A percentile compares a stretch with the other conserved stretches of the same genome.
These are phyloP conservation scores for Ganoderma leucocontextum DNA, from an alignment of 1,284 basidiomycete genomes.

Conservation along the genomic window DNA sequence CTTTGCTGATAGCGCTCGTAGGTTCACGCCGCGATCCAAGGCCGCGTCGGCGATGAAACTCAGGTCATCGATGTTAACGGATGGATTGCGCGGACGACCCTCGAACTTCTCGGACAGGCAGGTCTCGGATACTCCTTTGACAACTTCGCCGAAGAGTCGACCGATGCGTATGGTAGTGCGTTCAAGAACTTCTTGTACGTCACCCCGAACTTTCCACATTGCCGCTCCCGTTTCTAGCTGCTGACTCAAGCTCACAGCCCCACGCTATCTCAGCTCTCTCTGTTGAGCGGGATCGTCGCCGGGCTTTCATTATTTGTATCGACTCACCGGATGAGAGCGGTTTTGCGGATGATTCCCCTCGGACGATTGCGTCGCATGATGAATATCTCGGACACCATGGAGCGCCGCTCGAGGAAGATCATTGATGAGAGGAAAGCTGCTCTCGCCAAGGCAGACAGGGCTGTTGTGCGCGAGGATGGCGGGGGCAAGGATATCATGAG, in stretches of 20 bases:
- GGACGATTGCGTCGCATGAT: constrained; percentile 10
- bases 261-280: constrained; percentile 5
- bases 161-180: constrained; percentile 39
- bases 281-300: constrained; percentile 16
- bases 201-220: not conserved
- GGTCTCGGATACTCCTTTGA: constrained; percentile 51
- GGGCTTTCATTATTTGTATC: constrained; percentile 22
- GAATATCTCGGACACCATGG: constrained; percentile 47
- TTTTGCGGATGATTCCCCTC: constrained; percentile 16
- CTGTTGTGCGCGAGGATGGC: constrained; percentile 35
- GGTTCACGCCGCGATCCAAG: constrained; percentile 35
- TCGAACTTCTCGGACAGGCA: constrained; percentile 51
- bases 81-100: constrained; percentile 46
- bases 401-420: constrained; percentile 48
- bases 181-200: constrained; percentile 36
- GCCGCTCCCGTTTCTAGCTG: not conserved
- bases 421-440: constrained; percentile 48
- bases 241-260: constrained; percentile 19
- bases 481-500: constrained; percentile 54
- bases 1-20: not conserved
- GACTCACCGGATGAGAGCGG: constrained; percentile 16
- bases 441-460: constrained; percentile 36
- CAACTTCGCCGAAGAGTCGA: constrained; percentile 40
- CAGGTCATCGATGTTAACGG: constrained; percentile 45
- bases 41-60: constrained; percentile 30